A percentile compares a stretch with the other conserved stretches of the same genome.
Evolutionary conservation across 2,329 filamentous ascomycete genomes (phyloP).

Genomic region (Paecilomyces formosus): DNA sequence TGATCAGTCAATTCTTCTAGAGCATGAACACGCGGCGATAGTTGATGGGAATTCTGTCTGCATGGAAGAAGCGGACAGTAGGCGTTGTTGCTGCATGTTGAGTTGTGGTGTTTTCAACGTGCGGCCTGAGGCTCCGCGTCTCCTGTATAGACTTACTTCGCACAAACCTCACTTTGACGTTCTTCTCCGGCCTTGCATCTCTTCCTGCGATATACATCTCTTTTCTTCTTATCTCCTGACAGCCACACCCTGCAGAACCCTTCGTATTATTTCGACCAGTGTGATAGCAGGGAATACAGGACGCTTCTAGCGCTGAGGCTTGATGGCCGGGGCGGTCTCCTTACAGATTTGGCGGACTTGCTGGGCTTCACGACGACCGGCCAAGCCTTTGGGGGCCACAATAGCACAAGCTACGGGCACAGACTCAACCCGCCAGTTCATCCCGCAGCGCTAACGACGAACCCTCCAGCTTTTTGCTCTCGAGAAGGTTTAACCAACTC

Average conservation of each 20-base stretch:
- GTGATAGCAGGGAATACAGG: neutral
- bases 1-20: neutral
- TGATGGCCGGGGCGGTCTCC: neutral
- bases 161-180: neutral
- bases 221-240: neutral
- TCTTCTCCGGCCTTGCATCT: neutral
- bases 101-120: neutral
- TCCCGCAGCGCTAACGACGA: neutral
- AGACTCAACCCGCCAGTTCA: neutral
- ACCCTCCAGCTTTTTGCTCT: neutral
- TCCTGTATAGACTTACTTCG: neutral
- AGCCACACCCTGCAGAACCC: neutral
- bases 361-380: neutral
- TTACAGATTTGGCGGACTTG: neutral
- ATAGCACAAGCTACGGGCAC: neutral
- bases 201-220: neutral
- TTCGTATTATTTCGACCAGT: neutral
- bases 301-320: neutral
- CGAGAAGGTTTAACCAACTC: neutral
- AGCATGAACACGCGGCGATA: neutral
- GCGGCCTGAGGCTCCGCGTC: neutral
- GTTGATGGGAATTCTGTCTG: neutral
- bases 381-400: neutral
- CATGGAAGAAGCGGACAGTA: neutral
- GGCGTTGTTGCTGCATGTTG: neutral